Conservation (phyloP, 805 yeast species). For the Monosporozyma unispora region DNA sequence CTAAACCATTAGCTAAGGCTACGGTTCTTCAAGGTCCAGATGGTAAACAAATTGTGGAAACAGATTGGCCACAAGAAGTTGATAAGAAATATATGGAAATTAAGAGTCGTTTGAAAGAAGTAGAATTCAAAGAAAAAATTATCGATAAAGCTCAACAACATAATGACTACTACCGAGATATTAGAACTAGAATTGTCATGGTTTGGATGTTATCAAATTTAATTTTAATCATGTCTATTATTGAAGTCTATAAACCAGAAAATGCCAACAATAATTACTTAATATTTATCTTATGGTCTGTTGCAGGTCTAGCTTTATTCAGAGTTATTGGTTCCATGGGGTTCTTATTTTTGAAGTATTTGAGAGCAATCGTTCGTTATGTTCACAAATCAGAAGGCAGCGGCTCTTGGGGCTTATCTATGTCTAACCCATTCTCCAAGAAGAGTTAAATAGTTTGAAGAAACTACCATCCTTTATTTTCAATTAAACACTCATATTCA, state of each 20-base stretch:
- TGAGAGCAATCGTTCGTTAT: conserved; percentile 34
- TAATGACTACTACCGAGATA: conserved; percentile 90
- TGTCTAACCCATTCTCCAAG: conserved; percentile 4
- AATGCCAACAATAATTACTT: conserved; percentile 65
- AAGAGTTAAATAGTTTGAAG: neutral
- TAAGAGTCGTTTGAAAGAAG: conserved; percentile 31
- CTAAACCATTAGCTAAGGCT: conserved; percentile 67
- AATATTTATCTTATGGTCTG: conserved; percentile 83
- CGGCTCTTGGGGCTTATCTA: conserved; percentile 16
- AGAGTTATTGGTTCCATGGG: conserved; percentile 76
- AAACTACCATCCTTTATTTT: neutral
- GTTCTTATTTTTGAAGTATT: conserved; percentile 42
- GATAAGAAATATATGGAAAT: conserved; percentile 31
- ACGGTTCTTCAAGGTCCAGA: conserved; percentile 70
- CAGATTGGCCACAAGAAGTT: conserved; percentile 34
- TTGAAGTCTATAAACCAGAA: conserved; percentile 69
- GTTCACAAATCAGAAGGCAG: conserved; percentile 31
- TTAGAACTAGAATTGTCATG: conserved; percentile 91
- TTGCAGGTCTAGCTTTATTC: conserved; percentile 72
- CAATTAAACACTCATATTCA: neutral
- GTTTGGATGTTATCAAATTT: conserved; percentile 85
- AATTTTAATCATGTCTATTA: conserved; percentile 74
- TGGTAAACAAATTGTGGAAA: conserved; percentile 75
- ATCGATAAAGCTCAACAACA: conserved; percentile 26
- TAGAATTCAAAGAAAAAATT: conserved; percentile 22